A percentile compares a stretch with the other conserved stretches of the same genome.
Conservation (phyloP, 495 filamentous ascomycete genomes). For the Penicillium odoratum region DNA sequence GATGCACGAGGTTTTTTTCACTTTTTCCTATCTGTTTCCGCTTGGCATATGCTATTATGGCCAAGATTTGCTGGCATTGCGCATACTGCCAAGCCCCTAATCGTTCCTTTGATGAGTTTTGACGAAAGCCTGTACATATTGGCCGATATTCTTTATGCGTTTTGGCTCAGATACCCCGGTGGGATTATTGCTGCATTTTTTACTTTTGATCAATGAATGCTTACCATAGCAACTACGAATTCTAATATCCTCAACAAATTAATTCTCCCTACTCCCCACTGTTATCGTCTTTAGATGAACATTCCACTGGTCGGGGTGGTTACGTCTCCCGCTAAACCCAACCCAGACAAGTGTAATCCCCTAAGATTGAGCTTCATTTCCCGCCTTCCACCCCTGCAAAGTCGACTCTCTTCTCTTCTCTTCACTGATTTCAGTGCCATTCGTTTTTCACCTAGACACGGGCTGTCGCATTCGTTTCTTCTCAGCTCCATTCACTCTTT, state of each 20-base stretch:
- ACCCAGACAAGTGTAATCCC: constrained; percentile 16
- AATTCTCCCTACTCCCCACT: background rate
- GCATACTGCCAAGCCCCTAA: background rate
- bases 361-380: constrained; percentile 21
- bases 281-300: background rate
- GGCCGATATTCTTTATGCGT: background rate
- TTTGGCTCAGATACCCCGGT: background rate
- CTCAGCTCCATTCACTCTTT: constrained; percentile 43
- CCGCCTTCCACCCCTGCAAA: constrained; percentile 13
- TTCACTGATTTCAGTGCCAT: constrained; percentile 32
- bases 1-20: background rate
- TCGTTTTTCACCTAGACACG: constrained; percentile 32
- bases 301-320: constrained; percentile 20
- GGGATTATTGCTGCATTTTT: background rate
- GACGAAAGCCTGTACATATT: background rate
- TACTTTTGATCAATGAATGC: background rate
- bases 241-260: background rate
- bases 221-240: background rate
- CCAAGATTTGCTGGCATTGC: background rate
- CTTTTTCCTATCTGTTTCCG: background rate
- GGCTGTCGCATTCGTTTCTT: constrained; percentile 40
- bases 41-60: background rate
- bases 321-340: constrained; percentile 16
- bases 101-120: background rate
- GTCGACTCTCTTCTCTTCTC: constrained; percentile 16